Percentiles rank a stretch among this genome's conserved stretches.
phyloP scores from a whole-genome alignment of 345 rosid species.

The Lepidium africanum region DNA sequence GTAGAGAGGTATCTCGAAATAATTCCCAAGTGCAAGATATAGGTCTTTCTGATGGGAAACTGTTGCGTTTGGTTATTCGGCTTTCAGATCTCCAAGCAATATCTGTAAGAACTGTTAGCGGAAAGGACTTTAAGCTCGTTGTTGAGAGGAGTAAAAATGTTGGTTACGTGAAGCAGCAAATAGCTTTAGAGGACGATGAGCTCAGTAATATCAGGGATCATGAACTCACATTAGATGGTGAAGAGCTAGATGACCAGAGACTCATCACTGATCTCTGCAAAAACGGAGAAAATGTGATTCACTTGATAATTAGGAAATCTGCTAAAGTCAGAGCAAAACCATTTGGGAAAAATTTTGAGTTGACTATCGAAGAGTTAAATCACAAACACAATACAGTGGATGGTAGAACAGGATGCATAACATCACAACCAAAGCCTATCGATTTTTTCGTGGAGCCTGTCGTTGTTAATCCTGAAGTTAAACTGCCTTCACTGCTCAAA shows the following conservation, averaged over 20 bases:
- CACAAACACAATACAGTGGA: constrained; percentile 20
- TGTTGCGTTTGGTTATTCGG: constrained; percentile 59
- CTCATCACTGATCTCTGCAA: constrained; percentile 56
- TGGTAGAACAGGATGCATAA: constrained; percentile 18
- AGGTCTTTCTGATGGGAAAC: constrained; percentile 54
- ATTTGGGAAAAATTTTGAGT: constrained; percentile 45
- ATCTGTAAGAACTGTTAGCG: constrained; percentile 49
- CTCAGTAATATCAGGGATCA: constrained; percentile 42
- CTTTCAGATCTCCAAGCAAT: constrained; percentile 64
- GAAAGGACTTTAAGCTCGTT: constrained; percentile 54
- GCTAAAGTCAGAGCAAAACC: constrained; percentile 51
- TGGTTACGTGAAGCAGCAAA: constrained; percentile 68
- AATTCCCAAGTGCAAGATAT: constrained; percentile 44
- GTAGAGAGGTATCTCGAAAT: constrained; percentile 52
- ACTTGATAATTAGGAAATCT: constrained; percentile 49
- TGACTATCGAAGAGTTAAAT: constrained; percentile 37
- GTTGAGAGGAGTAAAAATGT: constrained; percentile 61
- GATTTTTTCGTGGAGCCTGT: constrained; percentile 60
- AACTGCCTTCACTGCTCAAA: constrained; percentile 36
- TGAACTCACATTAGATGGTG: constrained; percentile 60
- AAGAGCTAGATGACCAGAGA: constrained; percentile 76
- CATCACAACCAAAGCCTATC: constrained; percentile 22
- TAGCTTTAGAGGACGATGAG: constrained; percentile 44
- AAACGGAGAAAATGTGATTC: constrained; percentile 46
- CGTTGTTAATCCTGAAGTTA: constrained; percentile 30